phyloP scores from a whole-genome alignment of 805 yeast genomes.

The Lipomyces sp. region DNA sequence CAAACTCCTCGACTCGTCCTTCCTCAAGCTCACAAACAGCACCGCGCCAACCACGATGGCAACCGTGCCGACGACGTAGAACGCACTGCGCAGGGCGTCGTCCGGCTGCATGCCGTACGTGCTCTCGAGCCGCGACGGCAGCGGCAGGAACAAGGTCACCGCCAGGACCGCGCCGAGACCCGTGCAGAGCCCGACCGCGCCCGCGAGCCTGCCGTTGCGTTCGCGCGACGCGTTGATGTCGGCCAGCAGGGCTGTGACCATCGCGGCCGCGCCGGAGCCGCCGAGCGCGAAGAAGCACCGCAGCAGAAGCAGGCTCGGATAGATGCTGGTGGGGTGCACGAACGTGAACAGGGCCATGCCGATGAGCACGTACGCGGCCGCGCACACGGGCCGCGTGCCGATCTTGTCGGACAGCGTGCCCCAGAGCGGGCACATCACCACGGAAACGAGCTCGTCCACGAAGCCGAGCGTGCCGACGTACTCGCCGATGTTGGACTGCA shows the following conservation, averaged over 20 bases:
- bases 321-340: constrained; percentile 46
- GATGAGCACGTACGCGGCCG: constrained; percentile 48
- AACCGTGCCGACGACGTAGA: constrained; percentile 46
- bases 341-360: constrained; percentile 50
- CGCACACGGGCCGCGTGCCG: constrained; percentile 56
- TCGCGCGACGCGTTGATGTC: constrained; percentile 38
- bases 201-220: constrained; percentile 55
- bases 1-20: constrained; percentile 40
- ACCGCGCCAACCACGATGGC: constrained; percentile 43
- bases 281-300: constrained; percentile 62
- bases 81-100: constrained; percentile 48
- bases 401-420: constrained; percentile 63
- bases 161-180: constrained; percentile 69
- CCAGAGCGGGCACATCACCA: constrained; percentile 55
- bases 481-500: constrained; percentile 41
- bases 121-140: constrained; percentile 52
- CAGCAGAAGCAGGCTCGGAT: constrained; percentile 50
- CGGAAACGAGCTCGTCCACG: constrained; percentile 57
- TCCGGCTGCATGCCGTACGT: constrained; percentile 41
- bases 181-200: constrained; percentile 58
- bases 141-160: constrained; percentile 52
- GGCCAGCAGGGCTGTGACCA: constrained; percentile 59
- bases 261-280: constrained; percentile 50
- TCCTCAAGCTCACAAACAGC: constrained; percentile 47
- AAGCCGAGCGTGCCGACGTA: constrained; percentile 51